Evolutionary conservation across 371 early-diverging fungal genomes (phyloP), one percentile per base, ranked within the genome.

Genomic region (Catenaria anguillulae): DNA sequence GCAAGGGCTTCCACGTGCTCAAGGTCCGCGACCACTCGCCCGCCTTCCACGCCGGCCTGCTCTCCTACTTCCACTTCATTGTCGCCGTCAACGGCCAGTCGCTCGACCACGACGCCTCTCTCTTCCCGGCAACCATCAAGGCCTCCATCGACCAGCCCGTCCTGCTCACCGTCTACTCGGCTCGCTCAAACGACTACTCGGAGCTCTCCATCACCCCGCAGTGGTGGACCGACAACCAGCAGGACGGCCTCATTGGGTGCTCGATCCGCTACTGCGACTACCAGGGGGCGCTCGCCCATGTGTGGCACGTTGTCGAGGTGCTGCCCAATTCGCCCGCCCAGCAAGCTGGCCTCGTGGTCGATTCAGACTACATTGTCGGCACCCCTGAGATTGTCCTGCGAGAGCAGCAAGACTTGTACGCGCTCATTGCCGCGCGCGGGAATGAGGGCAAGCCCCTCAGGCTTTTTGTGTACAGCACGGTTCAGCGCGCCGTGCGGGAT

Each of bases 11-110:
- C 52, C 52, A 50, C 19, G 52, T 50, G 29, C 52, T 50, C 29
- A 24, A 29, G 29, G 52, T 50, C 29, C 15, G 31, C 15, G 58
- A 56, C 36, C 6, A 26, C 34, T 63, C 63, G 26, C 63, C 63
- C 10, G 59, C 59, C 15, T 31, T 15, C 33, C 42, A 43, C 40
- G 63, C 59, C 17, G 63, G 63, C 10, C 36, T 63, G 34, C 17
- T 50, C 12, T n/a, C 59, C 12, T 63, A 63, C 23, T 63, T 63
- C 33, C 56, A 63, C 42, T 63, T 63, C 29, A 56, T 63, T n/a
- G 63, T 63, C 26, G 34, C 43, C 36, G 59, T 63, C 26, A 59
- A 63, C 40, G 63, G 55, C 59, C 56, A 33, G 36, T 31, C 42
- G 33, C 42, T 63, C 36, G 43, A 42, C 21, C 31, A 33, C 5